These are phyloP conservation scores for Chimonanthus praecox DNA, from an alignment of 164 flowering plant species.

Conservation along the genomic window DNA sequence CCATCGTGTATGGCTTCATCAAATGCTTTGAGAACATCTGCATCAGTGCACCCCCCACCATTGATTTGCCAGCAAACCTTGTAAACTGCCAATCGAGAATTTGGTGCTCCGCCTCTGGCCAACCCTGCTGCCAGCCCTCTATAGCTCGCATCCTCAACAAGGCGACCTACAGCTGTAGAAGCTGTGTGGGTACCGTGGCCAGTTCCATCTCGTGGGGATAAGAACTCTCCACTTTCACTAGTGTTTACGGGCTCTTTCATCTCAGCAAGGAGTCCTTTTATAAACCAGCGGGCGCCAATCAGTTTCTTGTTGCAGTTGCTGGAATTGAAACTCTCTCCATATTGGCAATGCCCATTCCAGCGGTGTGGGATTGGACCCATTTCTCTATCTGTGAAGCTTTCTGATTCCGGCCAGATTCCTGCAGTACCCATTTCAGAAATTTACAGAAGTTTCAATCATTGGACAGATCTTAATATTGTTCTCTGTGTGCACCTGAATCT, in stretches of 20 bases:
- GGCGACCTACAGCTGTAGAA: conserved; percentile 52
- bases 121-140: conserved; percentile 55
- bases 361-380: conserved; percentile 39
- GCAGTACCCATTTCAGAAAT: conserved; percentile 3
- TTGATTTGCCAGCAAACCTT: conserved; percentile 41
- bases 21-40: conserved; percentile 12
- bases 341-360: conserved; percentile 58
- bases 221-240: conserved; percentile 28
- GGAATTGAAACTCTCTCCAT: conserved; percentile 39
- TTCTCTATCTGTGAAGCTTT: conserved; percentile 51
- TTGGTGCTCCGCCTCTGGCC: conserved; percentile 56
- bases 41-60: neutral
- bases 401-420: conserved; percentile 71
- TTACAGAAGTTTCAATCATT: neutral
- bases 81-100: conserved; percentile 49
- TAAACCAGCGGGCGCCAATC: conserved; percentile 62
- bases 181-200: conserved; percentile 73
- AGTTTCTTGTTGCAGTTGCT: conserved; percentile 58
- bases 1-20: conserved; percentile 26
- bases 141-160: conserved; percentile 30
- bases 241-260: conserved; percentile 12
- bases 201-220: conserved; percentile 43
- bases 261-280: conserved; percentile 24
- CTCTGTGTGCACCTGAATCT: conserved; percentile 19
- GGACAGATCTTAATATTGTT: neutral